phyloP scores from a whole-genome alignment of 164 flowering plant species.

The Piper longum region DNA sequence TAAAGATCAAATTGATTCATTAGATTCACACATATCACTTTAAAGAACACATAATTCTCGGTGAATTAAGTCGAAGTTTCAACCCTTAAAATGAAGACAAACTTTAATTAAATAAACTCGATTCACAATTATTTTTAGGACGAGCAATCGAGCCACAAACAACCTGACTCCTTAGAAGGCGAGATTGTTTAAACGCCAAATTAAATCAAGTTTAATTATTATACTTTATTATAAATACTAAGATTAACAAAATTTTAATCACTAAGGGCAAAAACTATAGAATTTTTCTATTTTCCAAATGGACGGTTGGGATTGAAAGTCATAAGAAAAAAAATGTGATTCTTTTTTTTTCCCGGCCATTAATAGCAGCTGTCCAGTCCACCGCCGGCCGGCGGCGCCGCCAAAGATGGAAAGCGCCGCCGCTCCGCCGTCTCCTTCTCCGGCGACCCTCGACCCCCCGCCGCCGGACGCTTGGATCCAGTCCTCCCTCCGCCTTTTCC shows the following conservation, averaged over 20 bases:
- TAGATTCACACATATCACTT: no score
- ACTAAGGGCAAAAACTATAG: not conserved
- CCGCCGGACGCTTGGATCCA: constrained; percentile 51
- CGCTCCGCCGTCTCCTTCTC: constrained; percentile 16
- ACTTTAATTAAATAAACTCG: not conserved
- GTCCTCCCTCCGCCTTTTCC: constrained; percentile 31
- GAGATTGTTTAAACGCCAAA: no score
- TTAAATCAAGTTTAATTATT: no score
- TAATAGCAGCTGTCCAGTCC: no score
- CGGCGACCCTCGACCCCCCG: constrained; percentile 15
- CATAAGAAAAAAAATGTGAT: no score
- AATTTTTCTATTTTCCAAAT: not conserved
- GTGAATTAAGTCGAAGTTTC: not conserved
- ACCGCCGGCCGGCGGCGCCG: no score
- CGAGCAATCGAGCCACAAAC: not conserved
- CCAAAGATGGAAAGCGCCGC: not conserved
- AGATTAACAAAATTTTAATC: not conserved
- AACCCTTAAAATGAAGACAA: not conserved
- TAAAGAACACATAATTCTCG: no score
- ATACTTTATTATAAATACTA: no score
- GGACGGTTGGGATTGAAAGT: not conserved
- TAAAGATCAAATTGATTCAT: no score
- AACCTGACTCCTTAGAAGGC: not conserved
- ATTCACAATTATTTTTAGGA: not conserved
- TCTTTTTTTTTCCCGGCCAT: no score